Evolutionary conservation across 805 yeast genomes (phyloP), one percentile per base, ranked within the genome.

Genomic region (Suhomyces vadensis): DNA sequence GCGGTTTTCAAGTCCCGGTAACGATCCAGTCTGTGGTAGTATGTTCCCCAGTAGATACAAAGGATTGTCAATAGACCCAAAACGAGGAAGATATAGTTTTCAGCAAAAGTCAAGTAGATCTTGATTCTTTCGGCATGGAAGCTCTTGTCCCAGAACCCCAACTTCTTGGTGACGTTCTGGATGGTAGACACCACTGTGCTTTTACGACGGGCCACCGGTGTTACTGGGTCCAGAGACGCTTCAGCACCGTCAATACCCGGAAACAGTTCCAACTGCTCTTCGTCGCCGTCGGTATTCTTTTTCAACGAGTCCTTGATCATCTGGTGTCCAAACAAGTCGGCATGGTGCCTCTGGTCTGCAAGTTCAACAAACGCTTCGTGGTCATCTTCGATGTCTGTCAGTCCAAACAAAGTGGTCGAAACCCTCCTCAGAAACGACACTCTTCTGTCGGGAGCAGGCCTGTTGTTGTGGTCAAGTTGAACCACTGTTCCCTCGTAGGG

Each of bases 1-100:
- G 57, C 63, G 41, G 53, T 62, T 14, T 58, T 49, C 21, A 64
- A 39, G 37, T 59, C 47, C 38, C 48, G 50, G 42, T 48, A 63
- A 6, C 60, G 47, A 6, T 49, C 26, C 3, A 46, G 31, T 14
- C 69, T 49, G 25, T 54, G 40, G 29, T 52, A 61, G 49, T 61
- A 64, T 1, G 62, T 48, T 8, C 69, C 69, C 69, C 69, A 64
- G 42, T 64, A 65, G n/a, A 65, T 48, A 41, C 60, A 58, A 6
- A 65, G 53, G 1, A 59, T 57, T 4, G 47, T 36, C 13, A 53
- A 41, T 39, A 65, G 63, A 6, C 65, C 64, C 6, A 56, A 39
- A 10, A 56, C 19, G 39, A 61, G 27, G 44, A 19, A 53, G 27
- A 50, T 24, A 35, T 64, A 64, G 52, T 64, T 64, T n/a, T 44